A percentile compares a stretch with the other conserved stretches of the same genome.
Evolutionary conservation across 202 grass and related monocot species (phyloP).

Genomic region (Brachypodium distachyon): DNA sequence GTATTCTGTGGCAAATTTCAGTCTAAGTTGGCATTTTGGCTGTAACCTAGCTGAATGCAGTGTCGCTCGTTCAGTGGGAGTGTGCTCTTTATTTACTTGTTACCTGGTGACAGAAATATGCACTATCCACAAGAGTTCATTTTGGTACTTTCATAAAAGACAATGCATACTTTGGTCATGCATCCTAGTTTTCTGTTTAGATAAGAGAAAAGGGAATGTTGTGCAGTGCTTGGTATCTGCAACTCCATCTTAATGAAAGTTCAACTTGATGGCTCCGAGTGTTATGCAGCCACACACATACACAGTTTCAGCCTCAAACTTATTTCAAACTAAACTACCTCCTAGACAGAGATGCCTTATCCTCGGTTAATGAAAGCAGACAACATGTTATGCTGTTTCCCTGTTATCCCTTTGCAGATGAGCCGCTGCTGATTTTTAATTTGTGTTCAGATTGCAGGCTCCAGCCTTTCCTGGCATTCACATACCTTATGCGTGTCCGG

Average conservation of each 20-base stretch:
- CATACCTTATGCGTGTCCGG: not conserved
- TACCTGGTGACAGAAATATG: not conserved
- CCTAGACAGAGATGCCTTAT: slow-evolving; percentile 1
- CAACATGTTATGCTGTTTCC: slow-evolving; percentile 14
- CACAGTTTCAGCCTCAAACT: not conserved
- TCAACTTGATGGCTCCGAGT: not conserved
- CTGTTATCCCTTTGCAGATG: slow-evolving; percentile 23
- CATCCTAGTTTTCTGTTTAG: not conserved
- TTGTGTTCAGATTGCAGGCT: slow-evolving; percentile 32
- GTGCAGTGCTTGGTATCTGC: not conserved
- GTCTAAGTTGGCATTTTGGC: not conserved
- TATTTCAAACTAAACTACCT: not conserved
- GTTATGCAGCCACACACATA: not conserved
- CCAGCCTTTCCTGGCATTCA: slow-evolving; percentile 26
- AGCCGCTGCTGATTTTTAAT: slow-evolving; percentile 18
- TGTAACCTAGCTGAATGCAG: not conserved
- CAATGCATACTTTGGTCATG: not conserved
- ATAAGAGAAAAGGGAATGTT: not conserved
- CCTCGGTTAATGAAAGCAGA: slow-evolving; percentile 1
- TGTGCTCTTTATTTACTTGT: too few species aligned
- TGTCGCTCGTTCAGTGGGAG: not conserved
- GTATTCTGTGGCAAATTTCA: not conserved
- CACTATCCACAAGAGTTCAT: not conserved
- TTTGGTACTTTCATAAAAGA: not conserved
- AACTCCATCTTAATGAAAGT: not conserved